phyloP scores from a whole-genome alignment of 2,329 filamentous ascomycete species.

The Fusarium bactridioides region DNA sequence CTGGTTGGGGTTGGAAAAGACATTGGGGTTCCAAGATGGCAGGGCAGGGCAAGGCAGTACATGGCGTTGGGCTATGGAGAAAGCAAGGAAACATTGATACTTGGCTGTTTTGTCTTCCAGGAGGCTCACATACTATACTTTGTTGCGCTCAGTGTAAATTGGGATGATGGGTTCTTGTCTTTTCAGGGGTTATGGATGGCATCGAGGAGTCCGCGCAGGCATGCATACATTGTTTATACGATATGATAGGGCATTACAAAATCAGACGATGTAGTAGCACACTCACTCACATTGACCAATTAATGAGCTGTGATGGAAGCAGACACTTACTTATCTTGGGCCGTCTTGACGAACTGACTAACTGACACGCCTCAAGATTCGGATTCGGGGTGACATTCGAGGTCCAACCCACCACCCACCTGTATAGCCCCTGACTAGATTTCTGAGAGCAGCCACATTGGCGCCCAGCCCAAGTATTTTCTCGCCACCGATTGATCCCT shows the following conservation, averaged over 20 bases:
- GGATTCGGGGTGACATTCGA: constrained; percentile 64
- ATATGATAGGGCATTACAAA: constrained; percentile 27
- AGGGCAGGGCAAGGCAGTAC: constrained; percentile 3
- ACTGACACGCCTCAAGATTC: constrained; percentile 53
- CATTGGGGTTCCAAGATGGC: constrained; percentile 14
- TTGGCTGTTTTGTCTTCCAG: constrained; percentile 2
- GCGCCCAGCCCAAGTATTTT: constrained; percentile 57
- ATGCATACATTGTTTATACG: constrained; percentile 31
- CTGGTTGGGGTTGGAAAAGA: constrained; percentile 27
- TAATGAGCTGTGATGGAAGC: background rate
- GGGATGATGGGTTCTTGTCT: constrained; percentile 14
- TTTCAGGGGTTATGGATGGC: constrained; percentile 14
- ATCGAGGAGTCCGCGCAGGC: constrained; percentile 21
- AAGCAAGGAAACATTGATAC: constrained; percentile 19
- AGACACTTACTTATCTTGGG: background rate
- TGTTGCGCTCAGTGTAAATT: constrained; percentile 14
- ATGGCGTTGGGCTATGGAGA: constrained; percentile 39
- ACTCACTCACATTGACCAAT: background rate
- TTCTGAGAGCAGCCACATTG: constrained; percentile 49
- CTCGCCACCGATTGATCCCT: constrained; percentile 17
- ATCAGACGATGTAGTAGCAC: constrained; percentile 20
- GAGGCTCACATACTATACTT: constrained; percentile 5
- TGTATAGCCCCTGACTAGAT: constrained; percentile 54
- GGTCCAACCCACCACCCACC: constrained; percentile 73
- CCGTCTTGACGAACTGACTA: background rate